A percentile compares a stretch with the other conserved stretches of the same genome.
phyloP scores from a whole-genome alignment of 148 eudicot species.

The Chenopodium formosanum region DNA sequence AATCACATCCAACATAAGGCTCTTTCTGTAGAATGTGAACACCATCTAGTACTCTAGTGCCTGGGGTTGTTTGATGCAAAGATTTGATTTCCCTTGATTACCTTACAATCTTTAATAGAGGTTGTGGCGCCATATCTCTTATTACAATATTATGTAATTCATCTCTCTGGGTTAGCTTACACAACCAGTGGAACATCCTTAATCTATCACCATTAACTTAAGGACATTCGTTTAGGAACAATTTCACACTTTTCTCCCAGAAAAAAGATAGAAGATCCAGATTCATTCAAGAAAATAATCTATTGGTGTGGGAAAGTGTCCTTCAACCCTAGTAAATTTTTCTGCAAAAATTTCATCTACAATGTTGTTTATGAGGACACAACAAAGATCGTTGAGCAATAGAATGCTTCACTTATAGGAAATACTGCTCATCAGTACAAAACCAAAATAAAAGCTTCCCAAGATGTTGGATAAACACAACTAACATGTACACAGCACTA shows the following conservation, averaged over 20 bases:
- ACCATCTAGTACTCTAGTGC: background rate
- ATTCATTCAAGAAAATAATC: too few species aligned
- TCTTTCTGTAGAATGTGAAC: background rate
- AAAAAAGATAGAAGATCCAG: background rate
- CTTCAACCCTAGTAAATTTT: background rate
- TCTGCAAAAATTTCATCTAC: background rate
- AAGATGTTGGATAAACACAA: background rate
- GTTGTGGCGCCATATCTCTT: background rate
- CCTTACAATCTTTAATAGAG: background rate
- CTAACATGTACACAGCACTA: background rate
- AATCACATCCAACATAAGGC: background rate
- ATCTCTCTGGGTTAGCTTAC: background rate
- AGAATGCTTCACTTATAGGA: background rate
- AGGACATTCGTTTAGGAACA: background rate
- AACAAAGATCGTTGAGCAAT: background rate
- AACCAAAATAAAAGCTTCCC: background rate
- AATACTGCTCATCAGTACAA: background rate
- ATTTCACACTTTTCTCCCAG: background rate
- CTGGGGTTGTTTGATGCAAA: background rate
- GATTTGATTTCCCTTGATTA: too few species aligned
- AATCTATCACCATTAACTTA: background rate
- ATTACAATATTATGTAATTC: background rate
- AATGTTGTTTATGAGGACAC: background rate
- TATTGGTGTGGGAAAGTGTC: background rate
- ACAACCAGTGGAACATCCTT: background rate